Evolutionary conservation across 2,329 filamentous ascomycete genomes (phyloP), one percentile per base, ranked within the genome.

Genomic region (Tolypocladium endophyticum): DNA sequence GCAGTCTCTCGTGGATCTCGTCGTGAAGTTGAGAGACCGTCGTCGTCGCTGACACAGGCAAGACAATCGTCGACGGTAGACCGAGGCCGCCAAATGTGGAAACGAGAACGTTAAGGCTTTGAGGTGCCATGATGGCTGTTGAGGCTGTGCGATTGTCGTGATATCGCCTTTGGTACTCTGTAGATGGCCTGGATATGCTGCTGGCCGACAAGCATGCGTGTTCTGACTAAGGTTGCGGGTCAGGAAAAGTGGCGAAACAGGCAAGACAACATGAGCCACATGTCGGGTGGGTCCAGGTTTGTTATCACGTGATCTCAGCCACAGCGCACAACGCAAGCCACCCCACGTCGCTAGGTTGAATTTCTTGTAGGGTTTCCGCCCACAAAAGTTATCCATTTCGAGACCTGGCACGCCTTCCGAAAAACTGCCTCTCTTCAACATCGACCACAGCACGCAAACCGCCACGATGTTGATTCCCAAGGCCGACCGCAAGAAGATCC

Each of bases 401-500:
- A 74, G 72, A 69, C 68, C 71, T 70, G 67, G 68, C 69, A 70
- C 65, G 67, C 67, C 65, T 66, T 67, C 65, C 68, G 66, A 70
- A 70, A 70, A 75, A 68, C 73, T 72, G 71, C 72, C 73, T 71
- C 71, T 71, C 68, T 69, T 73, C 74, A 80, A 79, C 79, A 80
- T 84, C 79, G 77, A 75, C 74, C 67, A 70, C 69, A 71, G 69
- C 72, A 74, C 68, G 47, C 69, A 71, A 77, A 79, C 77, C 78
- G 79, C 76, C 78, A 84, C 92, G 89, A 86, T 86, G 94, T 89
- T 99, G 85, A 99, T 99, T 81, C 94, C 94, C 79, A 97, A 97
- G 89, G 89, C 91, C 81, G 94, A 99, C 85, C 92, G 95, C 85
- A 99, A 99, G 90, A 91, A 92, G 89, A 97, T 99, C 83, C 94